These are phyloP conservation scores for Rhizopus arrhizus DNA, from an alignment of 371 early-diverging fungal species.

Conservation along the genomic window DNA sequence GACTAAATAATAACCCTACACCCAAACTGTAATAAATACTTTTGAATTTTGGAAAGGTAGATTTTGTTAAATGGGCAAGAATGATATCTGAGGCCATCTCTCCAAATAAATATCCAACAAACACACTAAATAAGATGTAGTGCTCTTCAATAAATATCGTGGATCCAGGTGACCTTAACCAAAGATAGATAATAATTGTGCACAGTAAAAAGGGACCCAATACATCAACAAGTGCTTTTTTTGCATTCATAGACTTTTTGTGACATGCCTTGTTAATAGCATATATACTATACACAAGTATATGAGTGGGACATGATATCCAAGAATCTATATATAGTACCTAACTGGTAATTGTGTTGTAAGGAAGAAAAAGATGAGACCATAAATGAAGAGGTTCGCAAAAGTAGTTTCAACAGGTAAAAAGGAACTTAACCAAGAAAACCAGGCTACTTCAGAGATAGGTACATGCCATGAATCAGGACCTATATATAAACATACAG, in stretches of 20 bases:
- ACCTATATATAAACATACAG: conserved; percentile 21
- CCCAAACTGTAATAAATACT: conserved; percentile 12
- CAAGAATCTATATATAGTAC: conserved; percentile 22
- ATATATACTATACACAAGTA: conserved; percentile 16
- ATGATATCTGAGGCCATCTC: conserved; percentile 90
- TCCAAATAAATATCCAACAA: conserved; percentile 82
- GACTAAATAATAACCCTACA: background rate
- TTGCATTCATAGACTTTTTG: conserved; percentile 23
- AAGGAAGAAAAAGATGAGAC: conserved; percentile 37
- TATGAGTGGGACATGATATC: background rate
- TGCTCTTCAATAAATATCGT: conserved; percentile 63
- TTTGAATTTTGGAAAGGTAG: conserved; percentile 72
- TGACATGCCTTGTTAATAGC: conserved; percentile 38
- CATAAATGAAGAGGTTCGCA: conserved; percentile 47
- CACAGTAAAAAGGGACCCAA: conserved; percentile 61
- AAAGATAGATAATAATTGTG: conserved; percentile 57
- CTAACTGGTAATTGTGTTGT: conserved; percentile 46
- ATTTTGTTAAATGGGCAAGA: conserved; percentile 83
- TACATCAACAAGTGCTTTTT: conserved; percentile 22
- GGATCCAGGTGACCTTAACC: conserved; percentile 70
- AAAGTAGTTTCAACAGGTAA: conserved; percentile 32
- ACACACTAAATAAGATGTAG: conserved; percentile 69
- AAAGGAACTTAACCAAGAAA: conserved; percentile 22
- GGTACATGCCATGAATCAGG: conserved; percentile 44
- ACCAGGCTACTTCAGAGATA: conserved; percentile 25